Conservation (phyloP, 768 basidiomycete species). For the Kwoniella botswanensis region DNA sequence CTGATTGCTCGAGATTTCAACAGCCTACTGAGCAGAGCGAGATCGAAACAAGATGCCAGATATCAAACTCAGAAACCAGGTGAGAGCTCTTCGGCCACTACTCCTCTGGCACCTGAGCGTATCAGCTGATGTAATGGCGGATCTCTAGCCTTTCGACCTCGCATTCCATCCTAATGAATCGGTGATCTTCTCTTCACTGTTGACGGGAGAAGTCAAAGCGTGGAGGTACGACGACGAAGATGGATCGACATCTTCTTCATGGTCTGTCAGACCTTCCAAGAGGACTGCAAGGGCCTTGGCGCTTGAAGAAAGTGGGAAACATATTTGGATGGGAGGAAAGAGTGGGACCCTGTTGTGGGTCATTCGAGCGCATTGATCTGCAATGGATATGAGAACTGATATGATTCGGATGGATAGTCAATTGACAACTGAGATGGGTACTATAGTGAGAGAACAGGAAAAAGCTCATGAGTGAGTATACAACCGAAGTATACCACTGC, state of each 20-base stretch:
- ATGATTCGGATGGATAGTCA: conserved; percentile 17
- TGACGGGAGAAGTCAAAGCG: conserved; percentile 82
- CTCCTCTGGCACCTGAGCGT: background rate
- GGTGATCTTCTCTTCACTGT: conserved; percentile 71
- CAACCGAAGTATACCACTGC: too few relatives aligned
- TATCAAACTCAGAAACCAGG: conserved; percentile 55
- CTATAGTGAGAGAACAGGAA: conserved; percentile 40
- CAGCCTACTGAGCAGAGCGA: background rate
- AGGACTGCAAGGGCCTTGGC: conserved; percentile 79
- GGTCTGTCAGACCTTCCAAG: conserved; percentile 75
- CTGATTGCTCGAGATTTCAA: background rate
- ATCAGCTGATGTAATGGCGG: background rate
- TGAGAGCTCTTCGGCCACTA: conserved; percentile 15
- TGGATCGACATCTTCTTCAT: conserved; percentile 56
- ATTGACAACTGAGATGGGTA: conserved; percentile 40
- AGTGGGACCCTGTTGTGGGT: conserved; percentile 77
- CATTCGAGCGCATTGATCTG: too few relatives aligned
- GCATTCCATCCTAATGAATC: conserved; percentile 77
- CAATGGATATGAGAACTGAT: background rate
- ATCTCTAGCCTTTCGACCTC: conserved; percentile 83
- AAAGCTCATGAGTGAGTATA: conserved; percentile 52
- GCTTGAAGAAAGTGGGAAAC: conserved; percentile 70
- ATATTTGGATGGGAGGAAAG: conserved; percentile 80
- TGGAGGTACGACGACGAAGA: conserved; percentile 74
- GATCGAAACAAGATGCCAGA: conserved; percentile 42